Evolutionary conservation across 495 filamentous ascomycete genomes (phyloP).

Genomic region (Hapsidospora chrysogenum): DNA sequence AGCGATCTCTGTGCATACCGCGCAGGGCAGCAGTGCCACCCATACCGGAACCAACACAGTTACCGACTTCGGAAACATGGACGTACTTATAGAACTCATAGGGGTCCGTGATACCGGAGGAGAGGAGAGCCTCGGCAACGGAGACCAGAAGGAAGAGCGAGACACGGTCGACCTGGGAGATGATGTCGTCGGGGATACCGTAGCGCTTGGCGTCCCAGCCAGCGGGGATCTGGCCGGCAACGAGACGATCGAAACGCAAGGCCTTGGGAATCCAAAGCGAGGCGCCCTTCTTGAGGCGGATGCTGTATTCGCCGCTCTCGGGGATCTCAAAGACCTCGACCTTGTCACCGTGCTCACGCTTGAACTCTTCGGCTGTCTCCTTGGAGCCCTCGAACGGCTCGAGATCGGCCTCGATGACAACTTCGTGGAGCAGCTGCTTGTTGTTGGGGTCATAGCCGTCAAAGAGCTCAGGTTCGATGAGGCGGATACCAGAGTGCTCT

Average conservation of each 20-base stretch:
- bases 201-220: slow-evolving; percentile 94
- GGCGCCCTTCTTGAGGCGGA: slow-evolving; percentile 87
- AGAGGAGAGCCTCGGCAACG: slow-evolving; percentile 76
- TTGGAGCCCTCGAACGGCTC: slow-evolving; percentile 95
- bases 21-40: slow-evolving; percentile 83
- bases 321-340: slow-evolving; percentile 91
- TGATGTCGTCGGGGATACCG: slow-evolving; percentile 93
- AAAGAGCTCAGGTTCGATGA: slow-evolving; percentile 96
- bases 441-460: slow-evolving; percentile 94
- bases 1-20: slow-evolving; percentile 98
- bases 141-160: slow-evolving; percentile 90
- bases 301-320: slow-evolving; percentile 89
- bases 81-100: slow-evolving; percentile 99
- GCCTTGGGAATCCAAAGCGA: slow-evolving; percentile 92
- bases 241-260: slow-evolving; percentile 87
- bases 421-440: slow-evolving; percentile 95
- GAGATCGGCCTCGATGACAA: slow-evolving; percentile 89
- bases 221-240: slow-evolving; percentile 90
- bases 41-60: slow-evolving; percentile 95
- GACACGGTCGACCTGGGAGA: slow-evolving; percentile 90
- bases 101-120: slow-evolving; percentile 94
- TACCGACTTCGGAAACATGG: slow-evolving; percentile 93
- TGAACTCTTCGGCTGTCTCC: slow-evolving; percentile 94
- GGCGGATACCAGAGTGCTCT: slow-evolving; percentile 91
- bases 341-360: slow-evolving; percentile 89